Percentiles rank a stretch among this genome's conserved stretches.
Conservation (phyloP, 2,329 filamentous ascomycete species). For the Microdochium nivale region DNA sequence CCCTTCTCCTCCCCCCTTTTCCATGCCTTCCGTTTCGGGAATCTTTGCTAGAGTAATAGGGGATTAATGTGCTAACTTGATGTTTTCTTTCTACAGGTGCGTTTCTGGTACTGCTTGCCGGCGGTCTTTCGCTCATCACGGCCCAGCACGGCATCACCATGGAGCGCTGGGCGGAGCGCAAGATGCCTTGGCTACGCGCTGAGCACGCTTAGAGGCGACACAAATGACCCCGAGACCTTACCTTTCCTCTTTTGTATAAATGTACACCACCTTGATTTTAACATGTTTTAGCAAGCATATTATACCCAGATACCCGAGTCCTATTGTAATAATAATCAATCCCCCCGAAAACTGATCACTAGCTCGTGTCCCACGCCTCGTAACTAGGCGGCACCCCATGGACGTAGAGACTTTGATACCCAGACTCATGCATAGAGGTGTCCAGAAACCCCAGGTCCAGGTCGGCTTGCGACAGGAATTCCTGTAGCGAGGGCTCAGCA, state of each 20-base stretch:
- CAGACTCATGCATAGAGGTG: constrained; percentile 2
- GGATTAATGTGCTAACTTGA: background rate
- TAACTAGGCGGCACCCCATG: background rate
- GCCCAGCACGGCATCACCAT: background rate
- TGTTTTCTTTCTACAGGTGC: background rate
- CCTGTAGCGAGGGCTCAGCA: constrained; percentile 24
- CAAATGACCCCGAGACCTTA: too few relatives aligned
- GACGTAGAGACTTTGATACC: constrained; percentile 2
- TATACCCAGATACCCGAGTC: too few relatives aligned
- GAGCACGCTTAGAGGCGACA: too few relatives aligned
- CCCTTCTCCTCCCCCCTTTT: background rate
- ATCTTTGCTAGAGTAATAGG: background rate
- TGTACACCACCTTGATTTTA: too few relatives aligned
- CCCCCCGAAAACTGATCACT: background rate
- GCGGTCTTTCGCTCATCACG: background rate
- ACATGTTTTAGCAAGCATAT: too few relatives aligned
- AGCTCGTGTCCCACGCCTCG: background rate
- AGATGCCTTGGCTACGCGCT: background rate
- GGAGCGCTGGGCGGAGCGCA: background rate
- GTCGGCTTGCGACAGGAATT: constrained; percentile 19
- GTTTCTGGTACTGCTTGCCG: background rate
- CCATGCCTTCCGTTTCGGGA: background rate
- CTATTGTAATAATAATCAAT: too few relatives aligned
- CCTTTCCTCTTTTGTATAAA: too few relatives aligned
- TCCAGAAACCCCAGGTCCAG: constrained; percentile 25